Percentiles rank a stretch among this genome's conserved stretches.
Evolutionary conservation across 805 yeast genomes (phyloP).

Genomic region (Blastobotrys robertii): DNA sequence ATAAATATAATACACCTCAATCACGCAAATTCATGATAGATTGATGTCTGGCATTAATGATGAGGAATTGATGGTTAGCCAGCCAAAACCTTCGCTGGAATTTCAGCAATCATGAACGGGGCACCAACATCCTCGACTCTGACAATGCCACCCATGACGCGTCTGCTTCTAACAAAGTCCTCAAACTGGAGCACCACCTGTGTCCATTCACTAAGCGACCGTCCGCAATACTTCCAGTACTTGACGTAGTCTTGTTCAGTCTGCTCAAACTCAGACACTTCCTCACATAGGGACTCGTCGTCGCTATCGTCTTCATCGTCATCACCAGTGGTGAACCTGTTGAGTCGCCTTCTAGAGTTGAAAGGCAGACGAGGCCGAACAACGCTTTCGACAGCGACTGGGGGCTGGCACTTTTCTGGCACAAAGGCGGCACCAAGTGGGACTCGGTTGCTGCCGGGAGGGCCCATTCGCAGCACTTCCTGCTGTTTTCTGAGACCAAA

Average conservation of each 20-base stretch:
- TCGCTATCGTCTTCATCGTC: conserved; percentile 7
- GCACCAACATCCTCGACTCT: conserved; percentile 24
- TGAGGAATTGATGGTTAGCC: neutral
- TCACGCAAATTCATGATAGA: neutral
- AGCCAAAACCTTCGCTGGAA: conserved; percentile 17
- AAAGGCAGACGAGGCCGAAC: conserved; percentile 15
- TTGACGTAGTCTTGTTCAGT: conserved; percentile 13
- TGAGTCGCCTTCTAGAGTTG: conserved; percentile 1
- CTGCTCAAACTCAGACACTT: neutral
- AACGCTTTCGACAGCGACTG: neutral
- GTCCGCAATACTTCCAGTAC: conserved; percentile 31
- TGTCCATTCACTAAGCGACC: conserved; percentile 33
- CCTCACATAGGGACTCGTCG: neutral
- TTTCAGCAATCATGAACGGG: conserved; percentile 31
- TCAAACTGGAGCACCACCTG: conserved; percentile 28
- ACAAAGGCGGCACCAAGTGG: too few relatives aligned
- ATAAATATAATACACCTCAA: neutral
- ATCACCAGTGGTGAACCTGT: neutral
- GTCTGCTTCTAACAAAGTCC: conserved; percentile 25
- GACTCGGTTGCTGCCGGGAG: too few relatives aligned
- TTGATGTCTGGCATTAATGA: neutral
- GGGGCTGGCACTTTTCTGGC: too few relatives aligned
- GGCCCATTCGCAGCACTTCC: neutral
- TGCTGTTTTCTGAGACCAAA: conserved; percentile 9
- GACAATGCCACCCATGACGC: conserved; percentile 17